Conservation (phyloP, 163 green algal species). For the Trebouxiophyceae sp. region DNA sequence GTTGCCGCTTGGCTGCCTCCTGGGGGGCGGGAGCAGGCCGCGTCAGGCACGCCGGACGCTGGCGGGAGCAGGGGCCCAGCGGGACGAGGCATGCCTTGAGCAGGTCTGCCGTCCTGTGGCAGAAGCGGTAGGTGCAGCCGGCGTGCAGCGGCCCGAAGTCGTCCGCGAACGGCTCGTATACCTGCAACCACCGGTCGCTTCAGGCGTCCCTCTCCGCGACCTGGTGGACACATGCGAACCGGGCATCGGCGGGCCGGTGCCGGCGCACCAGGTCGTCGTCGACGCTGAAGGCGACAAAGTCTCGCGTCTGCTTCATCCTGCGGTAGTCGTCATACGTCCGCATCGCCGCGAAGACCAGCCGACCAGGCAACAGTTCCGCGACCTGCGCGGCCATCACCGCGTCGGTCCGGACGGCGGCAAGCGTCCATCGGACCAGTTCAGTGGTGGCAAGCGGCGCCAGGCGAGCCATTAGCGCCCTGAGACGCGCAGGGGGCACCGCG, state of each 20-base stretch:
- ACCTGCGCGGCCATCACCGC: no score
- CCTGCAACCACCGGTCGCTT: conserved; percentile 11
- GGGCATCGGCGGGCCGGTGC: neutral
- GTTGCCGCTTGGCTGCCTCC: conserved; percentile 41
- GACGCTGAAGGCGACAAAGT: neutral
- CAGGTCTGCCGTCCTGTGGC: conserved; percentile 48
- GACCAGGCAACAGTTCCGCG: neutral
- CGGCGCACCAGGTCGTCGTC: neutral
- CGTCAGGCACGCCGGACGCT: no score
- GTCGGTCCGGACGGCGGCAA: no score
- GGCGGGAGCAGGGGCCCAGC: no score
- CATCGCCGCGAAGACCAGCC: neutral
- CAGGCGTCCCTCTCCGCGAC: neutral
- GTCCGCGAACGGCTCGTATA: conserved; percentile 87
- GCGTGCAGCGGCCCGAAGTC: conserved; percentile 92
- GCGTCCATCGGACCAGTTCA: no score
- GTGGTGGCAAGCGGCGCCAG: no score
- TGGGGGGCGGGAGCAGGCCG: conserved; percentile 24
- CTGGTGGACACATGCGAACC: neutral
- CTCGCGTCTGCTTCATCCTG: neutral
- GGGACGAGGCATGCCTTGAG: no score
- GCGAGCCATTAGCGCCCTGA: no score
- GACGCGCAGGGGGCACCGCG: no score
- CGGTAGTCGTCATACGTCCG: neutral
- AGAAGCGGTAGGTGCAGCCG: conserved; percentile 72